Evolutionary conservation across 345 rosid species (phyloP).

Genomic region (Lepidium africanum): DNA sequence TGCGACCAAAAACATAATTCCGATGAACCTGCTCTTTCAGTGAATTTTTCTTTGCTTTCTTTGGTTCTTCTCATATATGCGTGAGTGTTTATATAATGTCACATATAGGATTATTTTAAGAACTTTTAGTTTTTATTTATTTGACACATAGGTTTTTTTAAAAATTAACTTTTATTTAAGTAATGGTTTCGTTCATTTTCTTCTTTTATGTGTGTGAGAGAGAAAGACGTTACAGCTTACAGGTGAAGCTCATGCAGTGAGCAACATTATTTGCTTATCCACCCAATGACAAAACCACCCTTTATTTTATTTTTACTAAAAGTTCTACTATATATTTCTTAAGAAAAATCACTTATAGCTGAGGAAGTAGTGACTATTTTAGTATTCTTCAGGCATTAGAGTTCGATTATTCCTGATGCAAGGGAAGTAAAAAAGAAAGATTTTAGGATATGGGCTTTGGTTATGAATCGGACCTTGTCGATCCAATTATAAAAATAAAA

Average conservation of each 20-base stretch:
- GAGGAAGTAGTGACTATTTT: too few relatives aligned
- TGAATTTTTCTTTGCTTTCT: background rate
- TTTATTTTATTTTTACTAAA: background rate
- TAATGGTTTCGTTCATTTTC: constrained; percentile 4
- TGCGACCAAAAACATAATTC: constrained; percentile 3
- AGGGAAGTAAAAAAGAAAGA: too few relatives aligned
- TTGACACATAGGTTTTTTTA: background rate
- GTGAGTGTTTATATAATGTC: background rate
- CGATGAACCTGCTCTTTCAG: background rate
- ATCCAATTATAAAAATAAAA: too few relatives aligned
- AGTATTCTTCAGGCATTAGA: too few relatives aligned
- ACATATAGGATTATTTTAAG: too few relatives aligned
- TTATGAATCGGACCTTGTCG: too few relatives aligned
- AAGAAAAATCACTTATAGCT: background rate
- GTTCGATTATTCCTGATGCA: too few relatives aligned
- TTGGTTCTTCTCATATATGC: background rate
- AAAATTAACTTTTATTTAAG: background rate
- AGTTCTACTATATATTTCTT: background rate
- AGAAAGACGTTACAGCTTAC: constrained; percentile 30
- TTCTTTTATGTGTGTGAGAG: constrained; percentile 16
- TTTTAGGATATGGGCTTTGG: too few relatives aligned
- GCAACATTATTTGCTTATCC: background rate
- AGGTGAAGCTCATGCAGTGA: constrained; percentile 35
- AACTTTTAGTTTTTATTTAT: too few relatives aligned
- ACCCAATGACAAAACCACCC: constrained; percentile 9